Conservation (phyloP, 306 rosid genomes). For the Castanea mollissima region DNA sequence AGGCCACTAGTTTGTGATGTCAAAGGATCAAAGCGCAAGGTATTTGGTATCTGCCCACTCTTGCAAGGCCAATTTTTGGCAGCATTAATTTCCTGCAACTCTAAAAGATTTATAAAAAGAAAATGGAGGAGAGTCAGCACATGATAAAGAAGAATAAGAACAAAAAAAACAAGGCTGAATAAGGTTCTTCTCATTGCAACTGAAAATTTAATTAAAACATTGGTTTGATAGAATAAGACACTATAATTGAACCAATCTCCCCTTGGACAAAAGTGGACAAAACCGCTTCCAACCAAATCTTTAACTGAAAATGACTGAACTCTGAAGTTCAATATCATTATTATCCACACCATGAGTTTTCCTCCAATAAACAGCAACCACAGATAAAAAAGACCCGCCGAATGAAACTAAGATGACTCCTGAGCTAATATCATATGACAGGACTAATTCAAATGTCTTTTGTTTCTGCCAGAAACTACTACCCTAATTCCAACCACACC, state of each 20-base stretch:
- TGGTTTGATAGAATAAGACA: neutral
- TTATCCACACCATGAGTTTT: neutral
- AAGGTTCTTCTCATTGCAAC: neutral
- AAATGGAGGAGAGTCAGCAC: neutral
- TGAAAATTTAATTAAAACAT: neutral
- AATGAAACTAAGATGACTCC: neutral
- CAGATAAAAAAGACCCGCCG: neutral
- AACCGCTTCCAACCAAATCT: neutral
- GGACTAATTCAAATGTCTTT: neutral
- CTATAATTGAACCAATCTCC: neutral
- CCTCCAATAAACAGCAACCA: neutral
- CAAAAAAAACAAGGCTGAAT: neutral
- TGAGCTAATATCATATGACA: neutral
- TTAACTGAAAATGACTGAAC: no score
- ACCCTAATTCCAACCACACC: neutral
- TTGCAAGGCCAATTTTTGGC: constrained; percentile 83
- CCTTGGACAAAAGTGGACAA: neutral
- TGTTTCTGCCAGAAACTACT: neutral
- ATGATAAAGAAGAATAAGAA: constrained; percentile 5
- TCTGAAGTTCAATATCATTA: neutral
- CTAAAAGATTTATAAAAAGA: constrained; percentile 21
- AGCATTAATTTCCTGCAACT: constrained; percentile 57
- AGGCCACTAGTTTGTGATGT: constrained; percentile 85
- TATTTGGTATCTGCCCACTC: constrained; percentile 50
- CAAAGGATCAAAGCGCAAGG: constrained; percentile 71